Base-by-base conservation (phyloP, 2,329 filamentous ascomycete species). In the Cordyceps tenuipes region DNA sequence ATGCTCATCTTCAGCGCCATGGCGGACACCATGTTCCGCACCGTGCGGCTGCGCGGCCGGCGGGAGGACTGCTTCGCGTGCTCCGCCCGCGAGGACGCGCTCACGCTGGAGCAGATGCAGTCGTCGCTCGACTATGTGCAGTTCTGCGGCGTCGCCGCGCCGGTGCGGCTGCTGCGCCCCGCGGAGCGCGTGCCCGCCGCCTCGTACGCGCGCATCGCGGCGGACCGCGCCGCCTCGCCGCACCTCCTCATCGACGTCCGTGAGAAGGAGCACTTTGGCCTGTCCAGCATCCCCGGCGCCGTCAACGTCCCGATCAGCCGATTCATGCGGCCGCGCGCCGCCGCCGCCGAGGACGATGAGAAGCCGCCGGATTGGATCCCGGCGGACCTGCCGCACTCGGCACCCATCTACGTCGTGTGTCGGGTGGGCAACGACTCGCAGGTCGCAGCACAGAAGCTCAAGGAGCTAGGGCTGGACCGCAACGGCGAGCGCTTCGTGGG, bases 381-480 rank as follows among this genome's bases (percentile, higher is more conserved):
- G 0, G 63, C 68, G 0, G 69, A 73, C 1, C 43, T 79, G 0
- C 63, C 72, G 0, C 62, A 68, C 1, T 72, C 81, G 36, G 75
- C 77, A 2, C 81, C 86, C 0, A 84, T 94, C 23, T 89, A 88
- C 62, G 75, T 91, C 0, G 79, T 94, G 0, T 94, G 90, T 65
- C 79, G 89, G 34, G 77, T 88, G 1, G 90, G 90, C 0, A 90
- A 92, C 63, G 89, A 94, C 70, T 92, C 89, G 12, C 90, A 93
- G 68, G 65, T 90, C 21, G 85, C 85, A 0, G 80, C 85, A 0
- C 80, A 77, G 65, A 86, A 83, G 66, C 75, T 93, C 60, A 86
- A 87, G 66, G 82, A 87, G 15, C 67, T 84, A 49, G 83, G 83
- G 0, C 64, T 85, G 2, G 81, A 78, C 36, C 68, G 68, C n/a